Base-by-base conservation (phyloP, 176 grass and related monocot species). In the Rhynchospora tenuis region DNA sequence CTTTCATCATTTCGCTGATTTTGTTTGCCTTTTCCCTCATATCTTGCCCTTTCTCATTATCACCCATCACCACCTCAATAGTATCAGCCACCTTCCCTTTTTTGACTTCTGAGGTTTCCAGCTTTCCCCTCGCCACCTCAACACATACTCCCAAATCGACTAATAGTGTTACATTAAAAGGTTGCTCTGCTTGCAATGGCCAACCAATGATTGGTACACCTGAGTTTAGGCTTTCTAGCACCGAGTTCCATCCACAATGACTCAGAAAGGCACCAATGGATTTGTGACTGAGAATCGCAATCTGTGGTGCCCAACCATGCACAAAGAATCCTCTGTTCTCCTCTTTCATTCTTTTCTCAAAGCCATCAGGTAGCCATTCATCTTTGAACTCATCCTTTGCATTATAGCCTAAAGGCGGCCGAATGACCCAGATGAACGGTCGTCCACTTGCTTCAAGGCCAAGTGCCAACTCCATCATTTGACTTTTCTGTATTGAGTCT, bases 181-280 rank as follows among this genome's bases (percentile, higher is more conserved):
- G 31, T 3, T 33, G 31, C 2, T 33, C 31, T 33, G 31, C 31
- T 33, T 33, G 2, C 3, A 33, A 33, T 33, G 31, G 31, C 31
- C 31, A 33, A n/a, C 70, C 84, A 19, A 86, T 33, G 19, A 86
- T 80, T 13, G 84, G 84, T 52, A 86, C 73, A 12, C 84, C 74
- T 9, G 23, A 27, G 56, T 27, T 64, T 57, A 86, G 17, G 73
- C 84, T 55, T 70, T 86, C 84, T 24, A 82, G 55, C 15, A 42
- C 27, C 23, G 79, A 82, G 79, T 82, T 82, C 79, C 79, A 82
- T 42, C 79, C 84, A 46, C 84, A 86, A 77, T 86, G 84, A 63
- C 84, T 86, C 33, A 86, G 22, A 62, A 86, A 86, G 14, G 73
- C 84, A 17, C 73, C 84, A 4, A 45, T 38, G 7, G 84, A 64